Conservation (phyloP, 164 flowering plant genomes). For the Dillenia suffruticosa region DNA sequence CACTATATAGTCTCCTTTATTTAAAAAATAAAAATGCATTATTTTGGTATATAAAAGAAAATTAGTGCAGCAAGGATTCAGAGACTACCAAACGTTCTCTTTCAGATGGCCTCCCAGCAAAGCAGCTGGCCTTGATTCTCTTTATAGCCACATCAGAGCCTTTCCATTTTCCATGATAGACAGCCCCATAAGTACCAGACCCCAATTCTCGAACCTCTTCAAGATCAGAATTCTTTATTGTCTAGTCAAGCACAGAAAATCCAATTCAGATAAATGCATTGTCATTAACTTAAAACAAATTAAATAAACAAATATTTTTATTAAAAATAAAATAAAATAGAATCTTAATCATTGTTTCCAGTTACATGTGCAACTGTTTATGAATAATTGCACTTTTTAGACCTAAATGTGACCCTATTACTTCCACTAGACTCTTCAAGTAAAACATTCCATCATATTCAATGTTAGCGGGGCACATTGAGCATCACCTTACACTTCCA, state of each 20-base stretch:
- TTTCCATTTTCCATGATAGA: constrained; percentile 96
- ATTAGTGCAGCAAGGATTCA: constrained; percentile 1
- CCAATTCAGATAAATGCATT: constrained; percentile 1
- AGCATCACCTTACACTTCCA: too few species aligned
- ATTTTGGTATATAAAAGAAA: too few species aligned
- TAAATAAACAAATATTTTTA: not conserved
- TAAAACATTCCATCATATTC: too few species aligned
- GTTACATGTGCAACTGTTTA: too few species aligned
- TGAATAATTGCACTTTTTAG: too few species aligned
- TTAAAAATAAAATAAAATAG: not conserved
- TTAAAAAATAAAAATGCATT: too few species aligned
- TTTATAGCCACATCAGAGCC: constrained; percentile 99
- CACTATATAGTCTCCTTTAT: too few species aligned
- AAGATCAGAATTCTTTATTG: constrained; percentile 86
- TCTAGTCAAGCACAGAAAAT: constrained; percentile 31
- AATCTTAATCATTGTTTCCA: too few species aligned
- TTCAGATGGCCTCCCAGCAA: constrained; percentile 95
- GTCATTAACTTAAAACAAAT: not conserved
- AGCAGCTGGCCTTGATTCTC: constrained; percentile 97
- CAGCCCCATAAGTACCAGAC: constrained; percentile 96
- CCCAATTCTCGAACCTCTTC: constrained; percentile 95
- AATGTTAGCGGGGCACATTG: too few species aligned
- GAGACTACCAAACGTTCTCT: constrained; percentile 84
- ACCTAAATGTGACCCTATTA: too few species aligned
- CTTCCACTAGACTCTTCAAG: too few species aligned